Percentiles rank a stretch among this genome's conserved stretches.
phyloP scores from a whole-genome alignment of 208 protist species.

The Angomonas deanei region DNA sequence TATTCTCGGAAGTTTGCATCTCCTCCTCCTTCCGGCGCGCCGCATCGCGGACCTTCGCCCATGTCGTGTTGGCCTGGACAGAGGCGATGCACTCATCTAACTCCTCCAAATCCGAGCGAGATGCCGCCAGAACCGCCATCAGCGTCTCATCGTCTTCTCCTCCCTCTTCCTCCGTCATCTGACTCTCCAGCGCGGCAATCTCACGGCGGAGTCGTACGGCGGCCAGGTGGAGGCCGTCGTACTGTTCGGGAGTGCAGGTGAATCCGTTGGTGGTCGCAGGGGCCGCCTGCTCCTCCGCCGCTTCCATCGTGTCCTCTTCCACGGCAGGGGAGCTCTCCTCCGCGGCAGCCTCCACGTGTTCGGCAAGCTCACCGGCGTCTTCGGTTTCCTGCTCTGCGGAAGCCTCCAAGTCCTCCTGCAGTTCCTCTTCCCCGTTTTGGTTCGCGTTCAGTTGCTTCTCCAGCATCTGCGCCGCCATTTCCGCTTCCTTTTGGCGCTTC shows the following conservation, averaged over 20 bases:
- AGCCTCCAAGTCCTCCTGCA: constrained; percentile 51
- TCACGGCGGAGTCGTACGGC: constrained; percentile 74
- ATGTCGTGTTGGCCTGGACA: constrained; percentile 62
- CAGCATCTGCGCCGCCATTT: constrained; percentile 47
- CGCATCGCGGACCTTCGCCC: constrained; percentile 59
- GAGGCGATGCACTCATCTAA: constrained; percentile 79
- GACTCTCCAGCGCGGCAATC: constrained; percentile 69
- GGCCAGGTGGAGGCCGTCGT: constrained; percentile 81
- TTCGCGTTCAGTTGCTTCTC: constrained; percentile 30
- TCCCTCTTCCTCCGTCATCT: constrained; percentile 74
- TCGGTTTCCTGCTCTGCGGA: constrained; percentile 15
- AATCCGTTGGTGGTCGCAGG: constrained; percentile 18
- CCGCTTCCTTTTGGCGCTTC: constrained; percentile 50
- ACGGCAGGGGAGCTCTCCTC: not conserved
- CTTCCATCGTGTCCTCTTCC: not conserved
- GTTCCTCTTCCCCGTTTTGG: no score
- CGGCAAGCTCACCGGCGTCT: not conserved
- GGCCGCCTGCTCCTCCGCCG: not conserved
- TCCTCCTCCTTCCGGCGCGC: constrained; percentile 38
- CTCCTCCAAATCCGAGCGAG: constrained; percentile 81
- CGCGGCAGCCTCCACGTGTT: not conserved
- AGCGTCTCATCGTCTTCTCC: constrained; percentile 90
- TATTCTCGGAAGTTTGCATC: constrained; percentile 15
- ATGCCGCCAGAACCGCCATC: constrained; percentile 88
- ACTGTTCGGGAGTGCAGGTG: constrained; percentile 87